Evolutionary conservation across 495 filamentous ascomycete species (phyloP).

Genomic region (Aspergillus diversus): DNA sequence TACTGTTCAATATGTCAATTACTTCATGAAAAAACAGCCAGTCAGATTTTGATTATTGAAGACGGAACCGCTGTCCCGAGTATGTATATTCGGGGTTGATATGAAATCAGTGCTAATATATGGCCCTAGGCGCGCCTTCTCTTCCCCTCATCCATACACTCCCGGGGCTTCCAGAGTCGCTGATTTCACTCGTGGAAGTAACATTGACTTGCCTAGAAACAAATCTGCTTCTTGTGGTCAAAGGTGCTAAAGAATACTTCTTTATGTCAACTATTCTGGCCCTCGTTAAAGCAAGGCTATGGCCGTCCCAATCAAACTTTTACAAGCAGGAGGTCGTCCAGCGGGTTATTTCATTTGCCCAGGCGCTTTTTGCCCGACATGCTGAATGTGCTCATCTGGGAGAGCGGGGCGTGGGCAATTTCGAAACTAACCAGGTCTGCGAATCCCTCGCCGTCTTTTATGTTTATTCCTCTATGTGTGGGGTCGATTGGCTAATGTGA

Average conservation of each 20-base stretch:
- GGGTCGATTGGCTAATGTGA: neutral
- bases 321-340: constrained; percentile 48
- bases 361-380: constrained; percentile 43
- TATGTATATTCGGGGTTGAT: too few relatives aligned
- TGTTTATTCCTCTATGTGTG: neutral
- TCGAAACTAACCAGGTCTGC: constrained; percentile 42
- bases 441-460: neutral
- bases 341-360: constrained; percentile 42
- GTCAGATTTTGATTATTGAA: neutral
- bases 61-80: too few relatives aligned
- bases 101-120: constrained; percentile 8
- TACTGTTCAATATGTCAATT: constrained; percentile 43
- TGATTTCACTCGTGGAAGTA: constrained; percentile 42
- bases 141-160: constrained; percentile 35
- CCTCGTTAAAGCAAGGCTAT: constrained; percentile 43
- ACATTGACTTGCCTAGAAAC: constrained; percentile 40
- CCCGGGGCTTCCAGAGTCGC: constrained; percentile 40
- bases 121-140: constrained; percentile 16
- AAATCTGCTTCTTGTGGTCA: constrained; percentile 40
- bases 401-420: constrained; percentile 36
- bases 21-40: constrained; percentile 32
- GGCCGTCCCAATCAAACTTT: constrained; percentile 39
- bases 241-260: constrained; percentile 51
- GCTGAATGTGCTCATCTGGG: constrained; percentile 44
- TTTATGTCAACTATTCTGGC: constrained; percentile 48